Conservation (phyloP, 139 green algal species). For the Chlorella vulgaris region DNA sequence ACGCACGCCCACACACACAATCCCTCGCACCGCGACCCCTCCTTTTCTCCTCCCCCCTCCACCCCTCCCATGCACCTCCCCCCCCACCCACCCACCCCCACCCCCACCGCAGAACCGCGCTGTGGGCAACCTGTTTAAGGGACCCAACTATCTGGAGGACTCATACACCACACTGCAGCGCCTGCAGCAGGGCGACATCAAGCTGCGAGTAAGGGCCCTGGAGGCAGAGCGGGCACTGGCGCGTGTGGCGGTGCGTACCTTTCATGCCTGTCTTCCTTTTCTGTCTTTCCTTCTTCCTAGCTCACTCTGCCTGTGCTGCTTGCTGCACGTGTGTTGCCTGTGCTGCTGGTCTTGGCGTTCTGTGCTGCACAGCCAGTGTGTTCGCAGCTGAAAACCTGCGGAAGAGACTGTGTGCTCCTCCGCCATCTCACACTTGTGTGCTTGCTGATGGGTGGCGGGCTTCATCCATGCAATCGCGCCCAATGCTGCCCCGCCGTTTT, state of each 20-base stretch:
- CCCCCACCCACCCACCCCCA: background rate
- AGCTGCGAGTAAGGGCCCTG: slow-evolving; percentile 94
- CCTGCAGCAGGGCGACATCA: slow-evolving; percentile 94
- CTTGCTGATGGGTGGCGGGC: too few species aligned
- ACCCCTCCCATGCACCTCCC: too few species aligned
- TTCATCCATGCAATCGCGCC: too few species aligned
- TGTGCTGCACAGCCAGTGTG: too few species aligned
- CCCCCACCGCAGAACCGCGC: slow-evolving; percentile 76
- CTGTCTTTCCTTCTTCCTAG: background rate
- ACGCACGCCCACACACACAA: background rate
- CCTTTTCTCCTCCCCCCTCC: too few species aligned
- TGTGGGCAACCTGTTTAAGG: slow-evolving; percentile 91
- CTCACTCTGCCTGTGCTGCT: background rate
- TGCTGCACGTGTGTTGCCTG: background rate
- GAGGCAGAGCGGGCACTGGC: slow-evolving; percentile 92
- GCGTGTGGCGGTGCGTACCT: slow-evolving; percentile 70
- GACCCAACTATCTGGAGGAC: slow-evolving; percentile 92
- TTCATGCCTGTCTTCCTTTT: background rate
- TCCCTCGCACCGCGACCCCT: background rate
- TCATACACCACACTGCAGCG: slow-evolving; percentile 67
- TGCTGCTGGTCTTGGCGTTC: too few species aligned
- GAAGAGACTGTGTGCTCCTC: too few species aligned
- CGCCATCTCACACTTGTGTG: too few species aligned
- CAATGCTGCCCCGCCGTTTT: too few species aligned
- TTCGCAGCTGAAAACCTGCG: too few species aligned